These are phyloP conservation scores for Phlebopus sp. DNA, from an alignment of 1,284 basidiomycete genomes.

Conservation along the genomic window DNA sequence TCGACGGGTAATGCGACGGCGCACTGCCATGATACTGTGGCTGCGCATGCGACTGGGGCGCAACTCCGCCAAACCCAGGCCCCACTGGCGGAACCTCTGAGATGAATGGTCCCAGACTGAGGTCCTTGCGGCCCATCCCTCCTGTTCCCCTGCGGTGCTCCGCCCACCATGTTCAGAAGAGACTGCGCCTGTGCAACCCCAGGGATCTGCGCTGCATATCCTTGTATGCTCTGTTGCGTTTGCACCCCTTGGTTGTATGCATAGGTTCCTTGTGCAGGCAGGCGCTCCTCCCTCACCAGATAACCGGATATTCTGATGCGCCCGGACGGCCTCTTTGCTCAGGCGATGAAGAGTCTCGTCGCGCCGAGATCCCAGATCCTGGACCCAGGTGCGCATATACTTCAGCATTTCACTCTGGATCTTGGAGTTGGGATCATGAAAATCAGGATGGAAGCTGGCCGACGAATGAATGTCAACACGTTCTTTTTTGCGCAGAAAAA, in stretches of 20 bases:
- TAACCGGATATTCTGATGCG: constrained; percentile 70
- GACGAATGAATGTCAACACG: neutral
- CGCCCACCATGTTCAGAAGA: constrained; percentile 35
- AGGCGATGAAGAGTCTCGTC: constrained; percentile 60
- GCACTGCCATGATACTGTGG: neutral
- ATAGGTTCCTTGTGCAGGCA: constrained; percentile 42
- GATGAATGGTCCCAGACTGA: neutral
- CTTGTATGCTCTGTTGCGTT: constrained; percentile 44
- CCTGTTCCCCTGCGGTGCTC: constrained; percentile 20
- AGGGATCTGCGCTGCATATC: constrained; percentile 50
- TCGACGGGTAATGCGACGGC: too few species aligned
- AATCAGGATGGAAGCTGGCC: constrained; percentile 81
- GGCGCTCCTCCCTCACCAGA: constrained; percentile 50
- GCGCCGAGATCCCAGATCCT: constrained; percentile 51
- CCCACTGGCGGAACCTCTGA: constrained; percentile 2
- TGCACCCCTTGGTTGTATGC: constrained; percentile 47
- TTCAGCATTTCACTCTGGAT: constrained; percentile 81
- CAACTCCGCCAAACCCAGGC: constrained; percentile 2
- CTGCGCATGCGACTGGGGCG: too few species aligned
- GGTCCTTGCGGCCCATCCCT: constrained; percentile 4
- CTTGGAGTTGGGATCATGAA: constrained; percentile 63
- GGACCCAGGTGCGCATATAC: constrained; percentile 60
- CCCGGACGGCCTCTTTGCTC: constrained; percentile 62
- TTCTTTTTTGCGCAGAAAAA: too few species aligned
- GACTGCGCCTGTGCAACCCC: constrained; percentile 46